Conservation (phyloP, 441 rosid genomes). For the Adansonia gregorii region DNA sequence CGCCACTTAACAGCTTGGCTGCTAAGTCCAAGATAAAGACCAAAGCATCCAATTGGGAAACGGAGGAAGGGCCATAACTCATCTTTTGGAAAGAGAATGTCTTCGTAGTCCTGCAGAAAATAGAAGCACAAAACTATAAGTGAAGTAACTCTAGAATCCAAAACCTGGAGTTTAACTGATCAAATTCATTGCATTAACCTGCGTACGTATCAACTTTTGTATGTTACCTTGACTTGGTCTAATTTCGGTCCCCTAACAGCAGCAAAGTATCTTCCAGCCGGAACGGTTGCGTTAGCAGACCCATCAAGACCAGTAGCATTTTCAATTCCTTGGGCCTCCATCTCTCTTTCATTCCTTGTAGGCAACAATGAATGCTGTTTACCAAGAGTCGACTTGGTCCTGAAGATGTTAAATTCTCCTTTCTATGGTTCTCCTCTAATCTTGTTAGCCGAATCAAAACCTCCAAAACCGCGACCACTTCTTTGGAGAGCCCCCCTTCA, state of each 20-base stretch:
- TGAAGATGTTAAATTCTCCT: conserved; percentile 74
- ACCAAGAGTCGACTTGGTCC: conserved; percentile 73
- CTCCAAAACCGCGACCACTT: conserved; percentile 85
- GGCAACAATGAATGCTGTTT: conserved; percentile 85
- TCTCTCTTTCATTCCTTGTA: conserved; percentile 56
- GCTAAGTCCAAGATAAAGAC: conserved; percentile 86
- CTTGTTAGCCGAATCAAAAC: conserved; percentile 57
- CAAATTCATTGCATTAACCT: not conserved
- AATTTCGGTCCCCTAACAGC: conserved; percentile 96
- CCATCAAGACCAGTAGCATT: conserved; percentile 51
- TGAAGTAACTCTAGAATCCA: not conserved
- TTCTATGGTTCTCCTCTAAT: conserved; percentile 55
- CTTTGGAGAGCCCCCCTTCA: conserved; percentile 57
- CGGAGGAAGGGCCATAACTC: conserved; percentile 90
- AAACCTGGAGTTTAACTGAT: not conserved
- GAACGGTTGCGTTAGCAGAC: conserved; percentile 63
- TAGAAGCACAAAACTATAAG: not conserved
- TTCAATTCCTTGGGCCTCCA: conserved; percentile 47
- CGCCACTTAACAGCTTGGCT: conserved; percentile 92
- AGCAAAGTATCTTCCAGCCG: conserved; percentile 95
- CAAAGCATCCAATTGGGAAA: conserved; percentile 84
- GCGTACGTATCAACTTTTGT: not conserved
- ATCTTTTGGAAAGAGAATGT: conserved; percentile 87
- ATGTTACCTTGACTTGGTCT: conserved; percentile 89
- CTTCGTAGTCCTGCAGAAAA: conserved; percentile 70